phyloP scores from a whole-genome alignment of 2,329 filamentous ascomycete genomes.

The Plectosphaerella cucumerina region DNA sequence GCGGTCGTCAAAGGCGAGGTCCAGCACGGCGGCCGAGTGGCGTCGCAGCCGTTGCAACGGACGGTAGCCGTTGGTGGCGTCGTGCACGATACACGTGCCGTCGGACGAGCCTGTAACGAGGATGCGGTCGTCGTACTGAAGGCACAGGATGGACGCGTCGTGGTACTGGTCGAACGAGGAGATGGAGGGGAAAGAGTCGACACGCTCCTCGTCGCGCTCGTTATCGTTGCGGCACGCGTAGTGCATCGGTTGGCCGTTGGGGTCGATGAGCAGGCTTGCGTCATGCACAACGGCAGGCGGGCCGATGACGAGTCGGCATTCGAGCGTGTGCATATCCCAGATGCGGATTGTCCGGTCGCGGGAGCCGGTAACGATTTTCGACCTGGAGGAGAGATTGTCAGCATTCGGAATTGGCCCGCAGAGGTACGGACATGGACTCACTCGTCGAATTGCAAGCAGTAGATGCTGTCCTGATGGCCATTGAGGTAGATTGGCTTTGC shows the following conservation, averaged over 20 bases:
- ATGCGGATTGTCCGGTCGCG: slow-evolving; percentile 93
- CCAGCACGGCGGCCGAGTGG: slow-evolving; percentile 85
- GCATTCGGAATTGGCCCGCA: slow-evolving; percentile 6
- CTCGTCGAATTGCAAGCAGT: slow-evolving; percentile 98
- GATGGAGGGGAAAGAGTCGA: slow-evolving; percentile 46
- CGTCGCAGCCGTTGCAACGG: slow-evolving; percentile 74
- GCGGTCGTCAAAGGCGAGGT: slow-evolving; percentile 86
- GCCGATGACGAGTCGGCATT: slow-evolving; percentile 83
- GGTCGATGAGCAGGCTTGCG: slow-evolving; percentile 45
- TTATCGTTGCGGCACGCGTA: slow-evolving; percentile 52
- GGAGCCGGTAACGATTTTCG: slow-evolving; percentile 95
- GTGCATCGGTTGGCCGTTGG: slow-evolving; percentile 47
- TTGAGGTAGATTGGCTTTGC: slow-evolving; percentile 84
- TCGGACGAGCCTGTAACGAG: slow-evolving; percentile 95
- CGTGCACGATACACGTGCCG: slow-evolving; percentile 85
- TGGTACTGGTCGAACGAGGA: slow-evolving; percentile 66
- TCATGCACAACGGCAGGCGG: slow-evolving; percentile 61
- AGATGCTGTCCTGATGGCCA: slow-evolving; percentile 92
- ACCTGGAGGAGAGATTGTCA: slow-evolving; percentile 47
- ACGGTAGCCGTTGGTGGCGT: slow-evolving; percentile 71
- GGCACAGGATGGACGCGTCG: slow-evolving; percentile 86
- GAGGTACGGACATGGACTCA: slow-evolving; percentile 36
- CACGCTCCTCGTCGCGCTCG: slow-evolving; percentile 28
- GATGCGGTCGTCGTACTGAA: slow-evolving; percentile 90
- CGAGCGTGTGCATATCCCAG: slow-evolving; percentile 88